Base-by-base conservation (phyloP, 2,329 filamentous ascomycete species). In the Apiospora kogelbergensis region DNA sequence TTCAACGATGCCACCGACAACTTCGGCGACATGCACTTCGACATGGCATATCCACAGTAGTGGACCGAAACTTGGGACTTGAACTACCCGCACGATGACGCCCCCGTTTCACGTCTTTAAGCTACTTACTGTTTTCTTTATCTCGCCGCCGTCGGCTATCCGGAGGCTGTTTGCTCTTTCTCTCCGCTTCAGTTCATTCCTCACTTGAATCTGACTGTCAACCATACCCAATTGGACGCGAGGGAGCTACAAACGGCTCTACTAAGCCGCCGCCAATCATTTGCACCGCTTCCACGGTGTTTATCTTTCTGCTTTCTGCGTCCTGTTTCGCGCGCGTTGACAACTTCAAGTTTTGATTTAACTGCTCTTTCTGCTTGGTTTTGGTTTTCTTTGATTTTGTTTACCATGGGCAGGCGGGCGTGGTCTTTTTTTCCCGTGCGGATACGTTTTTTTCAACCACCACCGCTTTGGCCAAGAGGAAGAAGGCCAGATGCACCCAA, bases 21-120 rank as follows among this genome's bases (percentile, higher is more conserved):
- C 22, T 69, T 76, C 63, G 76, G 75, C 10, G 73, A 78, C 4
- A 68, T 77, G 37, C 71, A 73, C 41, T 76, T 75, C 68, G 73
- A 69, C 24, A 75, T 74, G 72, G 71, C 73, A 24, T 78, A 77
- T 63, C 45, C 71, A 45, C 68, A 75, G 40, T 77, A 70, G 6
- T 46, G 64, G 4, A 22, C 10, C 9, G 9, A 37, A 2, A 11
- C 0, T n/a, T 11, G 4, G 4, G 5, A 9, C 26, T 37, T 20
- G 53, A 37, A 37, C 7, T 20, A 11, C 30, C 53, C 53, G 53
- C 53, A 60, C 17, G 53, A 37, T 37, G 53, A 17, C 53, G 53
- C 53, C 53, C 30, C 53, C 53, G 53, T 37, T 37, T 37, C 6
- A 37, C 20, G 17, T 60, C 17, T 20, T 20, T 37, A 4, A 20